Evolutionary conservation across 163 green algal species (phyloP).

Genomic region (Scenedesmus sp.): DNA sequence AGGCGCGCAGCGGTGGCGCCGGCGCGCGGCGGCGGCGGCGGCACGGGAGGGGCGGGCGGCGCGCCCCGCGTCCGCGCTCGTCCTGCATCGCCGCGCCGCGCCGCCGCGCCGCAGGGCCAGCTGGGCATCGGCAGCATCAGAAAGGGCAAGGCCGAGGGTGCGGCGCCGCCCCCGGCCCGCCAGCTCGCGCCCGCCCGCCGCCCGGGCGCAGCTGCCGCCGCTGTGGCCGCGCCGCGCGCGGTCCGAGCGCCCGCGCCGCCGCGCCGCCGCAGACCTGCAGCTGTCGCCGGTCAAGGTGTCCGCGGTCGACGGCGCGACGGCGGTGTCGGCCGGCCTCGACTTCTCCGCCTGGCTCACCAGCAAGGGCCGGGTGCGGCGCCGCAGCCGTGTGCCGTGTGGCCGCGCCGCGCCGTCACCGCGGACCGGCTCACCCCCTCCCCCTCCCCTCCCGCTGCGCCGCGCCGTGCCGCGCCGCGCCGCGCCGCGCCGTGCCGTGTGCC

Average conservation of each 20-base stretch:
- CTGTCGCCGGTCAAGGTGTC: slow-evolving; percentile 45
- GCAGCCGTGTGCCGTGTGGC: not conserved
- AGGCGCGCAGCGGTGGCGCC: slow-evolving; percentile 43
- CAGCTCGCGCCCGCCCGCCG: not conserved
- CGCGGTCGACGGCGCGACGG: slow-evolving; percentile 49
- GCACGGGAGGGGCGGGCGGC: no score
- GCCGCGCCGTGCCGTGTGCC: no score
- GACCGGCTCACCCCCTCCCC: no score
- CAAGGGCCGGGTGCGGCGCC: slow-evolving; percentile 43
- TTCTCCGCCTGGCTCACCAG: slow-evolving; percentile 90
- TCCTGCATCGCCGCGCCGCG: no score
- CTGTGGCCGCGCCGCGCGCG: not conserved
- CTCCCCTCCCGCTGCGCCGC: no score
- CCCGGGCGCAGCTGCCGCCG: slow-evolving; percentile 30
- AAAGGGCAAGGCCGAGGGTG: slow-evolving; percentile 43
- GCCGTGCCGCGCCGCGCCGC: no score
- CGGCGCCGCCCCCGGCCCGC: no score
- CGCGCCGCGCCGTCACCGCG: no score
- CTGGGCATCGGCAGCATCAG: slow-evolving; percentile 65
- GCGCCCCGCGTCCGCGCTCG: no score
- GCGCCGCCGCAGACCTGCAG: slow-evolving; percentile 51
- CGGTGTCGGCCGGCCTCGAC: slow-evolving; percentile 83
- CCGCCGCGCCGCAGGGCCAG: slow-evolving; percentile 59
- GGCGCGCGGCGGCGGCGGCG: no score
- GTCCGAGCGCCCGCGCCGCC: no score